Evolutionary conservation across 1,139 yeast species (phyloP), one percentile per base, ranked within the genome.

Genomic region (Protomyces arabidopsidicola): DNA sequence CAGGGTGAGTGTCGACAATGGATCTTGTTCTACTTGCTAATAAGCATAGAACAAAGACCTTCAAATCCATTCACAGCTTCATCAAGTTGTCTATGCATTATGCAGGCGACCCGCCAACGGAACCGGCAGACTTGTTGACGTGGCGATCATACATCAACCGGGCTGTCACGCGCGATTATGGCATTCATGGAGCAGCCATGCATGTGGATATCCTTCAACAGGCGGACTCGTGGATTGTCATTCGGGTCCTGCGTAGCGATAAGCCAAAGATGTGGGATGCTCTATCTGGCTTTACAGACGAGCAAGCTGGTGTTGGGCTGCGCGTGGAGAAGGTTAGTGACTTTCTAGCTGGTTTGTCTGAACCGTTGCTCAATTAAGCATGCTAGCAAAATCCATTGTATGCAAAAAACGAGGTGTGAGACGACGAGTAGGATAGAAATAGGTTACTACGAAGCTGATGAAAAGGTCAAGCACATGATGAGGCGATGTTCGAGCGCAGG

Each of bases 401-500:
- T 27, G 31, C 31, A 3, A 8, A 27, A 8, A 5, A 8, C 31
- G 6, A 27, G 9, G 31, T 5, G 31, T 1, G 3, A 27, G 8
- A 3, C 6, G 9, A 27, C 4, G 9, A 27, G 31, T 27, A 3
- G 31, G 9, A 3, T 4, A 27, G 31, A 27, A 27, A 8, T 3
- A 1, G 6, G 6, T 27, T 5, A 27, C 31, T 27, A 27, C 31
- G 6, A 3, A 27, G 31, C 4, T 27, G 31, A 27, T 27, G 1
- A 27, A 24, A 4, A 27, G 31, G 31, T 2, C 31, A 36, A 36
- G 42, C 42, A 36, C 42, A n/a, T 5, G 16, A 36, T 9, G 24
- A 42, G 48, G 10, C 48, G 48, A 42, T 58, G 62, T 58, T 58
- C 53, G 62, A 58, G 62, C 62, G 62, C 48, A 39, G 62, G 62